These are phyloP conservation scores for Sclerotinia glacialis DNA, from an alignment of 2,329 filamentous ascomycete genomes.

Conservation along the genomic window DNA sequence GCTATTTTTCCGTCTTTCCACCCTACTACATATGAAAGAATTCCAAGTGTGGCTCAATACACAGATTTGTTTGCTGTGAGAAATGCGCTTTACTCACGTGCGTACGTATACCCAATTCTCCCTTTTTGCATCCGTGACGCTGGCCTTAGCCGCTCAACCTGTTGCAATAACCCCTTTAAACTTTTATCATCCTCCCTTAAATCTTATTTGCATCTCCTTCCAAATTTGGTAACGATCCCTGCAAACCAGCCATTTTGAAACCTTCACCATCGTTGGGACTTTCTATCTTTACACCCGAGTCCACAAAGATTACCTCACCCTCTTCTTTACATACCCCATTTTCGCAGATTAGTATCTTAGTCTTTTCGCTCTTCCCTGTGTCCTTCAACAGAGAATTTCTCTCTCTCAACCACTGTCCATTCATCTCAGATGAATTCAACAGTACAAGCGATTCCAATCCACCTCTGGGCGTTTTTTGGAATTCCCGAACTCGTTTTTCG, in stretches of 20 bases:
- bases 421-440: slow-evolving; percentile 30
- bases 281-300: slow-evolving; percentile 9
- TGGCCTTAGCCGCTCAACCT: not conserved
- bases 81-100: not conserved
- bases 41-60: not conserved
- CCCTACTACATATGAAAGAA: not conserved
- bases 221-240: not conserved
- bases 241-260: not conserved
- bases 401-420: slow-evolving; percentile 47
- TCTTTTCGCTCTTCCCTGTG: slow-evolving; percentile 40
- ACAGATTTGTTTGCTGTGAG: not conserved
- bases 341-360: slow-evolving; percentile 48
- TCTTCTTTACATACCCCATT: slow-evolving; percentile 46
- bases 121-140: not conserved
- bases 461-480: slow-evolving; percentile 35
- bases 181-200: not conserved
- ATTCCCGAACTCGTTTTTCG: slow-evolving; percentile 39
- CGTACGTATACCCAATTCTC: not conserved
- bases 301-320: slow-evolving; percentile 16
- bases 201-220: not conserved
- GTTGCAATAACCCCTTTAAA: not conserved
- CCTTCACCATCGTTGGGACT: not conserved
- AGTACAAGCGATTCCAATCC: slow-evolving; percentile 31
- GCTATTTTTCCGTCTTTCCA: not conserved
- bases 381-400: slow-evolving; percentile 46